Conservation (phyloP, 1,284 basidiomycete species). For the Melanopsichium pennsylvanicum region DNA sequence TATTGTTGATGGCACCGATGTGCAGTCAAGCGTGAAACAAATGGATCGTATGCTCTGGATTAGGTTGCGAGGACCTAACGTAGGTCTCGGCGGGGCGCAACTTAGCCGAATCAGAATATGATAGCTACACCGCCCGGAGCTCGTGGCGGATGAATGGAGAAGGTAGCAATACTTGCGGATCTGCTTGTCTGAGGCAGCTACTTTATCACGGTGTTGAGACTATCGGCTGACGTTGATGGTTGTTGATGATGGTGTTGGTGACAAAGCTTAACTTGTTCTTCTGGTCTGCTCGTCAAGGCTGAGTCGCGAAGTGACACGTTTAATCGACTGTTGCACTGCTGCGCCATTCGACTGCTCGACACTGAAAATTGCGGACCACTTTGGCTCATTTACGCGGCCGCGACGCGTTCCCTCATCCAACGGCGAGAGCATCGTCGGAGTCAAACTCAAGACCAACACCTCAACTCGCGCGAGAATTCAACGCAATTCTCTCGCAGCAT, state of each 20-base stretch:
- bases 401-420: slow-evolving; percentile 19
- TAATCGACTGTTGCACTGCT: slow-evolving; percentile 3
- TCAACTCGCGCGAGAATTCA: slow-evolving; percentile 22
- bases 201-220: too few relatives aligned
- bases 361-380: too few relatives aligned
- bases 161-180: too few relatives aligned
- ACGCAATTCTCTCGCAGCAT: too few relatives aligned
- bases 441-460: slow-evolving; percentile 31
- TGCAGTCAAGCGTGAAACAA: neutral
- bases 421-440: neutral
- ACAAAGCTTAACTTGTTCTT: slow-evolving; percentile 25
- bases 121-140: too few relatives aligned
- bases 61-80: neutral
- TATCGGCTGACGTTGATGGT: too few relatives aligned
- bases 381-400: slow-evolving; percentile 47
- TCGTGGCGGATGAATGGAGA: too few relatives aligned
- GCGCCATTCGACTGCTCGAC: too few relatives aligned
- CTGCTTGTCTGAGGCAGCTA: too few relatives aligned
- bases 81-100: too few relatives aligned
- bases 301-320: slow-evolving; percentile 26
- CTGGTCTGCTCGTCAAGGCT: slow-evolving; percentile 8
- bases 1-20: neutral
- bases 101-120: too few relatives aligned
- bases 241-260: neutral
- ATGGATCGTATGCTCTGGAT: neutral